phyloP scores from a whole-genome alignment of 768 basidiomycete species.

The Naematelia aurantialba region DNA sequence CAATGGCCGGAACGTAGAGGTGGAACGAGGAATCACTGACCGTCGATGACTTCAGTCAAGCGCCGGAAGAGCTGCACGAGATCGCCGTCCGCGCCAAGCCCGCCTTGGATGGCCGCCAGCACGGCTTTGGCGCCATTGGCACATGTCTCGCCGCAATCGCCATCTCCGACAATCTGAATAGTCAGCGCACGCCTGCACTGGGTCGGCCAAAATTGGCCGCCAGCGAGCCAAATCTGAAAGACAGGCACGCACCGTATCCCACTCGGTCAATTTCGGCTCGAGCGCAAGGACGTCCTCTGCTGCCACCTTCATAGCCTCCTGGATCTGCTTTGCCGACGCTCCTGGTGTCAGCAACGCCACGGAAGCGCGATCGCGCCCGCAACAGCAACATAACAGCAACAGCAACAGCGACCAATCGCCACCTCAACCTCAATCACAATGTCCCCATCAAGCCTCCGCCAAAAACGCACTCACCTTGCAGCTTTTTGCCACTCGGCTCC shows the following conservation, averaged over 20 bases:
- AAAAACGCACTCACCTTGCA: constrained; percentile 24
- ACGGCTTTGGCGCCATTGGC: constrained; percentile 44
- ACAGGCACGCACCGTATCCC: constrained; percentile 41
- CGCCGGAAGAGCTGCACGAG: constrained; percentile 40
- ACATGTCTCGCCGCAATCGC: constrained; percentile 47
- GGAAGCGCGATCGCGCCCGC: neutral
- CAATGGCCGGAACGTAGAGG: too few species aligned
- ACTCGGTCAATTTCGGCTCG: constrained; percentile 42
- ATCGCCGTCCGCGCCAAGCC: constrained; percentile 39
- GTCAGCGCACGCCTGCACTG: too few species aligned
- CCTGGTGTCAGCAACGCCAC: neutral
- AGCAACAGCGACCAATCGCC: too few species aligned
- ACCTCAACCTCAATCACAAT: neutral
- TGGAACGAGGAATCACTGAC: constrained; percentile 17
- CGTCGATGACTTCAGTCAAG: constrained; percentile 46
- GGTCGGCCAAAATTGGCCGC: too few species aligned
- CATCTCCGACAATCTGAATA: constrained; percentile 50
- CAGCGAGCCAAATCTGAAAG: neutral
- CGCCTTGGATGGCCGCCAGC: constrained; percentile 26
- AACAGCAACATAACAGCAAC: too few species aligned
- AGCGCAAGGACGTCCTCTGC: constrained; percentile 36
- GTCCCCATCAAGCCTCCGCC: neutral
- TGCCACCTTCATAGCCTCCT: constrained; percentile 34
- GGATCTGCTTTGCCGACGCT: constrained; percentile 20
- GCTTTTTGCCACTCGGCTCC: constrained; percentile 21